phyloP scores from a whole-genome alignment of 306 rosid genomes.

The Psophocarpus tetragonolobus region DNA sequence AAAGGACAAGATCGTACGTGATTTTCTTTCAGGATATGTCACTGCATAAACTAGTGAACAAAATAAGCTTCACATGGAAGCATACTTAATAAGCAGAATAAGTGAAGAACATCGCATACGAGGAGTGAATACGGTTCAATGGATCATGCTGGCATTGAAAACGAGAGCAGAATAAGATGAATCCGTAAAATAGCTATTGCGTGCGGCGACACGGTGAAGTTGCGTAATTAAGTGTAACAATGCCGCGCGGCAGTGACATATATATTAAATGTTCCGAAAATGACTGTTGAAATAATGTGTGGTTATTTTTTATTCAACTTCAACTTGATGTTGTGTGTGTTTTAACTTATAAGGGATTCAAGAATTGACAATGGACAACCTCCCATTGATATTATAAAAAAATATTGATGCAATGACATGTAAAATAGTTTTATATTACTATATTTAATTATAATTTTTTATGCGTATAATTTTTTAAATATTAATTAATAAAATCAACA shows the following conservation, averaged over 20 bases:
- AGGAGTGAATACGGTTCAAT: background rate
- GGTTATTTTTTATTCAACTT: slow-evolving; percentile 24
- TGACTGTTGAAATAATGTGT: slow-evolving; percentile 1
- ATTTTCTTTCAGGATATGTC: slow-evolving; percentile 20
- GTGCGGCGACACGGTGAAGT: slow-evolving; percentile 45
- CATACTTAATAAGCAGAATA: background rate
- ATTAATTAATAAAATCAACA: too few species aligned
- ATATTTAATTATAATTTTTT: too few species aligned
- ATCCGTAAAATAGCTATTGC: background rate
- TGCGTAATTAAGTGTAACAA: slow-evolving; percentile 38
- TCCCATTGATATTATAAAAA: too few species aligned
- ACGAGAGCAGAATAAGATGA: slow-evolving; percentile 17
- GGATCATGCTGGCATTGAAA: slow-evolving; percentile 28
- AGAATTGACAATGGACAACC: slow-evolving; percentile 9
- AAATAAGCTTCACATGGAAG: too few species aligned
- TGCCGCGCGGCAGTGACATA: background rate
- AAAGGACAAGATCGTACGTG: background rate
- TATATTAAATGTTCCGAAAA: background rate
- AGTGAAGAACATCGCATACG: background rate
- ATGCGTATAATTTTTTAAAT: too few species aligned
- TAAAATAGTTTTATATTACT: too few species aligned
- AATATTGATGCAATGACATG: too few species aligned
- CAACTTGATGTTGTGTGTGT: slow-evolving; percentile 2
- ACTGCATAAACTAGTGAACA: background rate
- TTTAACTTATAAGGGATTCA: background rate